Conservation (phyloP, 495 filamentous ascomycete species). For the Hypoxylon trugodes region DNA sequence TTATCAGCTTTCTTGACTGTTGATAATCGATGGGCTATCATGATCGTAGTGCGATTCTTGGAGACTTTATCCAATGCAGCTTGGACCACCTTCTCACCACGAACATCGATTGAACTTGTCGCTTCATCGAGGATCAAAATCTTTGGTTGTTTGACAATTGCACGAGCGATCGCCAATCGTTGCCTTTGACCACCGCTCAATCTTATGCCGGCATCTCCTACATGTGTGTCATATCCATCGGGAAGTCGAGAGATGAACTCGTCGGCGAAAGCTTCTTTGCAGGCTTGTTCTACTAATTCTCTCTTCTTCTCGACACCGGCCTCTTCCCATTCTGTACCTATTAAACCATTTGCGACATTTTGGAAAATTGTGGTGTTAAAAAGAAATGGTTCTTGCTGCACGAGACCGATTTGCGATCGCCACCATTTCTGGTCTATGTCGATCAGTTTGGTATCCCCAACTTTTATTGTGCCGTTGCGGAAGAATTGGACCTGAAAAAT, state of each 20-base stretch:
- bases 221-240: conserved; percentile 70
- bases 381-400: conserved; percentile 75
- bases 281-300: conserved; percentile 65
- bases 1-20: conserved; percentile 73
- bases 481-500: conserved; percentile 50
- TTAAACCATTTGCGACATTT: conserved; percentile 71
- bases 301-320: conserved; percentile 59
- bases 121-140: conserved; percentile 88
- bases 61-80: conserved; percentile 63
- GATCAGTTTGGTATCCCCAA: conserved; percentile 63
- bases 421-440: conserved; percentile 68
- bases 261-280: conserved; percentile 67
- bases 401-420: conserved; percentile 70
- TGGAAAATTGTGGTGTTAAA: conserved; percentile 74
- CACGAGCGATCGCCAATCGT: conserved; percentile 72
- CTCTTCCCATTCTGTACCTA: conserved; percentile 69
- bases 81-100: conserved; percentile 66
- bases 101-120: conserved; percentile 69
- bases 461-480: conserved; percentile 57
- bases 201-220: conserved; percentile 66
- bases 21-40: conserved; percentile 68
- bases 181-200: conserved; percentile 72
- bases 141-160: conserved; percentile 78
- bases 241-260: conserved; percentile 69
- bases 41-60: conserved; percentile 64